These are phyloP conservation scores for Pythium aristosporum DNA, from an alignment of 352 stramenopile genomes.

Conservation along the genomic window DNA sequence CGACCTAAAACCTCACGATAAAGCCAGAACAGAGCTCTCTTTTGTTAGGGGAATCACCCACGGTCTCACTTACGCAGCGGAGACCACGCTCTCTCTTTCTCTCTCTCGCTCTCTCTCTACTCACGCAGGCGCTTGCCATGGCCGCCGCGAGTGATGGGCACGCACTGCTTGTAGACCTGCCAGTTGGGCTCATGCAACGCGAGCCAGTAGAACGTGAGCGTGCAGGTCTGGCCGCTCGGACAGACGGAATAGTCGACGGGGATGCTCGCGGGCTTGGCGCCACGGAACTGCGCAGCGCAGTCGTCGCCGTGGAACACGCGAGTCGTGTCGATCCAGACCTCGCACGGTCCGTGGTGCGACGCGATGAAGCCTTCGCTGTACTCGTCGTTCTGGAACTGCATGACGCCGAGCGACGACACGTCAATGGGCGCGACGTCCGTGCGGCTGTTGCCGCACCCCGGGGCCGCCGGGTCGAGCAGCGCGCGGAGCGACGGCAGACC, in stretches of 20 bases:
- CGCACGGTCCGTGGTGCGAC: slow-evolving; percentile 42
- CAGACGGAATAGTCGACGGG: slow-evolving; percentile 34
- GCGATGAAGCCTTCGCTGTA: slow-evolving; percentile 31
- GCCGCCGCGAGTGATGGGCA: slow-evolving; percentile 15
- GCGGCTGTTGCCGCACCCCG: slow-evolving; percentile 35
- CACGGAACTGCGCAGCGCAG: slow-evolving; percentile 32
- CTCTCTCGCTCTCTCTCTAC: neutral
- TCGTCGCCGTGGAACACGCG: slow-evolving; percentile 36
- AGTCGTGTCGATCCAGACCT: slow-evolving; percentile 40
- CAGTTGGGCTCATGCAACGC: slow-evolving; percentile 33
- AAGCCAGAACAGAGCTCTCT: neutral
- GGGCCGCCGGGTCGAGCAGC: slow-evolving; percentile 27
- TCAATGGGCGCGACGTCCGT: slow-evolving; percentile 29
- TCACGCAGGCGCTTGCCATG: slow-evolving; percentile 19
- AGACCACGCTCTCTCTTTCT: neutral
- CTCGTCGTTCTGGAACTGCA: slow-evolving; percentile 42
- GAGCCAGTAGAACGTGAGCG: slow-evolving; percentile 38
- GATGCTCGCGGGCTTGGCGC: slow-evolving; percentile 23
- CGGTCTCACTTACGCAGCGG: no score
- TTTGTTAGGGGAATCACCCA: neutral
- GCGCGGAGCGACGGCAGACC: slow-evolving; percentile 25
- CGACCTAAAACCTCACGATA: neutral
- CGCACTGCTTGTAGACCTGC: slow-evolving; percentile 40
- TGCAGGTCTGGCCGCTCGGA: slow-evolving; percentile 20
- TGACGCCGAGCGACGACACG: slow-evolving; percentile 26